phyloP scores from a whole-genome alignment of 768 basidiomycete genomes.

The Panellus pusillus region DNA sequence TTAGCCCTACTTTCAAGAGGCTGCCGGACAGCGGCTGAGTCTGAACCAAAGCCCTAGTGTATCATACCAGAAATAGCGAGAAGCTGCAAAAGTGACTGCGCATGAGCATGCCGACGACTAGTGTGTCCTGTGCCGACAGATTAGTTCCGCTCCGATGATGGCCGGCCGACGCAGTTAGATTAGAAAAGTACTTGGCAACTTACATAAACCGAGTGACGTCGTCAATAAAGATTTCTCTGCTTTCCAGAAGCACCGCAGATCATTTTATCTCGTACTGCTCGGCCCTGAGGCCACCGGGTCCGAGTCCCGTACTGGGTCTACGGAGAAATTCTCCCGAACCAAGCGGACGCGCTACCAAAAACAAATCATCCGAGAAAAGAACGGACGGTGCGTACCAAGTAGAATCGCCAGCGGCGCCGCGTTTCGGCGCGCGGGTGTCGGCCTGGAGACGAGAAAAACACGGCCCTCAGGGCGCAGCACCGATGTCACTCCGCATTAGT shows the following conservation, averaged over 20 bases:
- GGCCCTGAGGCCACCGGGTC: background rate
- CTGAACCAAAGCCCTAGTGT: no score
- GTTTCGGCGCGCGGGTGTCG: background rate
- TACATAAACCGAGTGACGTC: background rate
- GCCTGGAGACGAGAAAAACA: conserved; percentile 1
- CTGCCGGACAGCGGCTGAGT: no score
- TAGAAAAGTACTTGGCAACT: background rate
- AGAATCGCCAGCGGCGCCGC: background rate
- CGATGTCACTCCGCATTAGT: no score
- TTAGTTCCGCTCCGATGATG: no score
- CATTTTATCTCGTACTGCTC: conserved; percentile 6
- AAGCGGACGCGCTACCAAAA: background rate
- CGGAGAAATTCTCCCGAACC: background rate
- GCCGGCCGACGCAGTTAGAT: no score
- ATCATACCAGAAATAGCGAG: no score
- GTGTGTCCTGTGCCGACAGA: no score
- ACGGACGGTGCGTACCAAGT: background rate
- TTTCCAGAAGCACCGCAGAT: no score
- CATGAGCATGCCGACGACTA: no score
- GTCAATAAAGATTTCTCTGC: background rate
- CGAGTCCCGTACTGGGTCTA: background rate
- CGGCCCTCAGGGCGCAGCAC: background rate
- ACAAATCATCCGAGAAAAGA: background rate
- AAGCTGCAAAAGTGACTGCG: no score
- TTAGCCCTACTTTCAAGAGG: no score